These are phyloP conservation scores for Fusarium sp. DNA, from an alignment of 2,329 filamentous ascomycete species.

Conservation along the genomic window DNA sequence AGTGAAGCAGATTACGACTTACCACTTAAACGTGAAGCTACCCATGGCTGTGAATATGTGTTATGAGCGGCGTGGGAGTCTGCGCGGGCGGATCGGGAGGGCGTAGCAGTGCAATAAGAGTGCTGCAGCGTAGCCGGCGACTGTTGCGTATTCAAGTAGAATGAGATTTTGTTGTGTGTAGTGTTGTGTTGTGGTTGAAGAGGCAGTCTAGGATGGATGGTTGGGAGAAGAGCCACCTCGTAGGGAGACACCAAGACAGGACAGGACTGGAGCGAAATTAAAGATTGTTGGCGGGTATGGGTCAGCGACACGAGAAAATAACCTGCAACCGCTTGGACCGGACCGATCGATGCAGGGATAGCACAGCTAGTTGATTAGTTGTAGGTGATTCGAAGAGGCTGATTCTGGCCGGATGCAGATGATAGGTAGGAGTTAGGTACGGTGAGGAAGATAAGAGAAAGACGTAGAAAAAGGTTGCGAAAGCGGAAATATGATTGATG, in stretches of 20 bases:
- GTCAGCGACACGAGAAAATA: conserved; percentile 34
- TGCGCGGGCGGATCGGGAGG: conserved; percentile 25
- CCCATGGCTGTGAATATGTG: conserved; percentile 62
- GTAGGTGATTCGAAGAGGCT: conserved; percentile 34
- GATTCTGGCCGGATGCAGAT: conserved; percentile 37
- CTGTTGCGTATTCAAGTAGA: conserved; percentile 32
- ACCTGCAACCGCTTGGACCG: conserved; percentile 30
- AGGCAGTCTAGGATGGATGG: conserved; percentile 32
- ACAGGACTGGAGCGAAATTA: conserved; percentile 44
- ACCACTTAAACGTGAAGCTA: conserved; percentile 78
- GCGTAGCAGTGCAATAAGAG: conserved; percentile 21
- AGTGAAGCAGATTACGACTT: conserved; percentile 50
- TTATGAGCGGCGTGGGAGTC: conserved; percentile 27
- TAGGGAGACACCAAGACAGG: conserved; percentile 37
- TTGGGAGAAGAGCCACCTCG: conserved; percentile 39
- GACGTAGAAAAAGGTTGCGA: conserved; percentile 26
- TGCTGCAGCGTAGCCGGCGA: conserved; percentile 17
- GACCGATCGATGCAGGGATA: conserved; percentile 32
- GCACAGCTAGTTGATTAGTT: conserved; percentile 7
- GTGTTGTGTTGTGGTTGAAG: conserved; percentile 13
- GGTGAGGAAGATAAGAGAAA: conserved; percentile 38
- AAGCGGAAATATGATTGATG: conserved; percentile 29
- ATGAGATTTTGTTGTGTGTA: conserved; percentile 36
- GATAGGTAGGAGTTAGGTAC: conserved; percentile 26
- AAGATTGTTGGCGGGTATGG: conserved; percentile 43